Percentiles rank a stretch among this genome's conserved stretches.
phyloP scores from a whole-genome alignment of 2,329 filamentous ascomycete genomes.

The Penicillium psychrosexuale region DNA sequence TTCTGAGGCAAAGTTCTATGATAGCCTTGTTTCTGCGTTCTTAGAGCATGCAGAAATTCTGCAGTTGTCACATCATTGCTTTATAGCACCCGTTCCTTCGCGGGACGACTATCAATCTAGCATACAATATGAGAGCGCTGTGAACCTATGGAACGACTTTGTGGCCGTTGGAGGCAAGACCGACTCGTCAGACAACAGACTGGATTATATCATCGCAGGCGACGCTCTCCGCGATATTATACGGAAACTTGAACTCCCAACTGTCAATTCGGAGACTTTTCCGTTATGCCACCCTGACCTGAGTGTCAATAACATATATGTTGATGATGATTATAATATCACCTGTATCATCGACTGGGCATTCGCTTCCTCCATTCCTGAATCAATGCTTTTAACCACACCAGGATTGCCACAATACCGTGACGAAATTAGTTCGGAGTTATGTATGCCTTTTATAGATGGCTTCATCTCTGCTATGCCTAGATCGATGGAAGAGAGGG shows the following conservation, averaged over 20 bases:
- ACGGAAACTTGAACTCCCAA: neutral
- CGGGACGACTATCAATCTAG: constrained; percentile 10
- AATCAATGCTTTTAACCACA: neutral
- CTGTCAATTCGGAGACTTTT: neutral
- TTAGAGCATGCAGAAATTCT: constrained; percentile 14
- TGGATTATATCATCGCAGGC: constrained; percentile 25
- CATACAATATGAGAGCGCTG: constrained; percentile 15
- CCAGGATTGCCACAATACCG: neutral
- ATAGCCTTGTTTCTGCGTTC: neutral
- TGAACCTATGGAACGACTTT: constrained; percentile 26
- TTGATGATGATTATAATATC: neutral
- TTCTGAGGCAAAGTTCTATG: neutral
- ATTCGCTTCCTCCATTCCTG: neutral
- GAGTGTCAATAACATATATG: neutral
- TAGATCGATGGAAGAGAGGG: neutral
- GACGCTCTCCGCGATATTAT: constrained; percentile 20
- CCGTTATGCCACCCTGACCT: neutral
- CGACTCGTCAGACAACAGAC: constrained; percentile 21
- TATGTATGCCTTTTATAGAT: neutral
- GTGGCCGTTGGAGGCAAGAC: constrained; percentile 22
- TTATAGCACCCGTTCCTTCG: constrained; percentile 13
- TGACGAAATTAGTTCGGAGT: neutral
- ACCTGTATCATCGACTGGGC: neutral
- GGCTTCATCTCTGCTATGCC: neutral
- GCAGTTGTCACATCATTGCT: constrained; percentile 15